Percentiles rank a stretch among this genome's conserved stretches.
phyloP scores from a whole-genome alignment of 345 rosid genomes.

The Salix viminalis region DNA sequence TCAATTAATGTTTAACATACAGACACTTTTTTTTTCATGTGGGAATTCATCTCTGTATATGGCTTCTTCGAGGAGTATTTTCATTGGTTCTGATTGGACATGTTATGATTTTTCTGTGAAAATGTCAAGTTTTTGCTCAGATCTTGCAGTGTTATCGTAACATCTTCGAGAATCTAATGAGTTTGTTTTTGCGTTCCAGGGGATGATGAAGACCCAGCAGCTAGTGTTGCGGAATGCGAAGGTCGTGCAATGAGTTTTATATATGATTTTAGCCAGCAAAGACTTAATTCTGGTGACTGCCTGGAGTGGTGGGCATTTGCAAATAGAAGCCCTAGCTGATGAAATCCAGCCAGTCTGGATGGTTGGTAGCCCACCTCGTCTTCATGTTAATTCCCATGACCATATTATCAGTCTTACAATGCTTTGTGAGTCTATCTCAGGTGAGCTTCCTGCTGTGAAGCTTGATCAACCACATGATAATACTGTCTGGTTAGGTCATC shows the following conservation, averaged over 20 bases:
- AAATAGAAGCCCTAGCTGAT: slow-evolving; percentile 91
- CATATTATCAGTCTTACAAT: slow-evolving; percentile 69
- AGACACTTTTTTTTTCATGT: background rate
- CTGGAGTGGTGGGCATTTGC: slow-evolving; percentile 94
- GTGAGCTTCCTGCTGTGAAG: slow-evolving; percentile 45
- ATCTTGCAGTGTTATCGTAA: background rate
- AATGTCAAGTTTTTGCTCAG: background rate
- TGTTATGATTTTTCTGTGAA: background rate
- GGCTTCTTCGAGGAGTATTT: background rate
- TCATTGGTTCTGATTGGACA: background rate
- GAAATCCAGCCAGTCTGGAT: slow-evolving; percentile 97
- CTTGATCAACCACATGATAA: slow-evolving; percentile 57
- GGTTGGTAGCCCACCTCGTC: slow-evolving; percentile 62
- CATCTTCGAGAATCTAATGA: background rate
- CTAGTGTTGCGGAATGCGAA: slow-evolving; percentile 62
- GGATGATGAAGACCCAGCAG: slow-evolving; percentile 53
- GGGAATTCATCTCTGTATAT: background rate
- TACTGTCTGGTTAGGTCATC: slow-evolving; percentile 77
- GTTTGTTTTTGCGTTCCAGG: slow-evolving; percentile 30
- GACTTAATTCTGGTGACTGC: slow-evolving; percentile 91
- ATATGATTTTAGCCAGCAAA: slow-evolving; percentile 72
- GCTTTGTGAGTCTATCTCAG: slow-evolving; percentile 71
- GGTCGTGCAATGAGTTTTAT: slow-evolving; percentile 79
- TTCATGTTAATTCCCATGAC: slow-evolving; percentile 56
- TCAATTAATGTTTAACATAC: background rate